Evolutionary conservation across 2,329 filamentous ascomycete species (phyloP), one percentile per base, ranked within the genome.

Genomic region (Elsinoe perseae): DNA sequence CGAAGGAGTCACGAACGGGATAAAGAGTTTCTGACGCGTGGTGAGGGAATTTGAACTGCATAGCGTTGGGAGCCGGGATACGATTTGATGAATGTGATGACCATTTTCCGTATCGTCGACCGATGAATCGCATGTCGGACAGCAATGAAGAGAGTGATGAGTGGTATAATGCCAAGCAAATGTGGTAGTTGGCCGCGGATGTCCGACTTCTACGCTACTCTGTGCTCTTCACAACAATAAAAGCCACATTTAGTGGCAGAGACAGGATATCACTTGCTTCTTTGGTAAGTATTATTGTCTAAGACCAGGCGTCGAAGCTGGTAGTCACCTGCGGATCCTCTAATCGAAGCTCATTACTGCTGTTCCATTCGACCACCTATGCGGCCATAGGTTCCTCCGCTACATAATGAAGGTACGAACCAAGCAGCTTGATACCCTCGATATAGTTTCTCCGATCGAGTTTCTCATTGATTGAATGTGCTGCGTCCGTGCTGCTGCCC

Each of bases 391-490:
- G 84, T 79, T 98, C 93, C 69, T 92, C 89, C 1, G 91, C 90
- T 62, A 95, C 90, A 65, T 96, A 96, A 75, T 97, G 92, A 68
- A 98, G 75, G 71, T 98, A 98, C 2, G 92, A 88, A 48, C 93
- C 93, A 57, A 98, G 75, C 61, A 98, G 75, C 82, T 98, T 98
- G 65, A 88, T 96, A 50, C 93, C 93, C 77, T 98, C 90, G 67
- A 98, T 95, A 72, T 98, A 98, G 75, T 98, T 98, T 69, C 82
- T 83, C 80, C 87, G 90, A 73, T 98, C 93, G 57, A 98, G 79
- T 80, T 95, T 96, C 82, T 97, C 93, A 72, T 98, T 98, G 74
- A 96, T 95, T 30, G 89, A 95, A 75, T 98, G 93, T 6, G 93
- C 93, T 40, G 88, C 91, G 70, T 97, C 93, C 1, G 92, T 98